Percentiles rank a stretch among this genome's conserved stretches.
These are phyloP conservation scores for Coffea humblotiana DNA, from an alignment of 305 asterid genomes.

Conservation along the genomic window DNA sequence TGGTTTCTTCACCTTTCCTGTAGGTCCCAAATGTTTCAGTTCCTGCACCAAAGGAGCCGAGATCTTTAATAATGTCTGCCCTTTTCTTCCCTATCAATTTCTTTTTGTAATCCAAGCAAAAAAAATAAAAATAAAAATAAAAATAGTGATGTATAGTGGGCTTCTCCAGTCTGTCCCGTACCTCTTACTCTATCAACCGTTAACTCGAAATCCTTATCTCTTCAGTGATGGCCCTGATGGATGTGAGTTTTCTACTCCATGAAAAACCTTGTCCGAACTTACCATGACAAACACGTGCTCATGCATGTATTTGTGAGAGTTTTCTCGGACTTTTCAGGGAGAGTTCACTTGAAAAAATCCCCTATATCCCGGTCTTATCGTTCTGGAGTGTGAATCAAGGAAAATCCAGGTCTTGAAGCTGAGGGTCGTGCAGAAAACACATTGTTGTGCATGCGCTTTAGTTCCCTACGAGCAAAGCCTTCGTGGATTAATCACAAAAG, in stretches of 20 bases:
- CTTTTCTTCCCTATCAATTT: not conserved
- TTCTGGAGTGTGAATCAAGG: not conserved
- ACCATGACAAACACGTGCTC: not conserved
- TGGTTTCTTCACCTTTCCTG: not conserved
- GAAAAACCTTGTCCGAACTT: not conserved
- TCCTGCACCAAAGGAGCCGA: not conserved
- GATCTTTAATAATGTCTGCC: slow-evolving; percentile 1
- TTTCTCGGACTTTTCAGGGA: not conserved
- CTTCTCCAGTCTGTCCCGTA: not conserved
- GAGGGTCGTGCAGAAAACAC: not conserved
- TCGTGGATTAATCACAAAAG: not conserved
- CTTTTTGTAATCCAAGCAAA: not conserved
- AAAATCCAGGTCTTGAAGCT: not conserved
- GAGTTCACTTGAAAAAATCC: not conserved
- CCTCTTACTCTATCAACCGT: not conserved
- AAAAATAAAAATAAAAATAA: not conserved
- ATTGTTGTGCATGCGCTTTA: not conserved
- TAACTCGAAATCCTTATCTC: not conserved
- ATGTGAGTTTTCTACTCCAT: not conserved
- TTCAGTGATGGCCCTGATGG: not conserved
- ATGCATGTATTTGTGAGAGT: not conserved
- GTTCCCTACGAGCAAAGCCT: not conserved
- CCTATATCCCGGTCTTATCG: not conserved
- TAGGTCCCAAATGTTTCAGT: slow-evolving; percentile 8
- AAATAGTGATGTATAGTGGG: not conserved